Percentiles rank a stretch among this genome's conserved stretches.
phyloP scores from a whole-genome alignment of 495 filamentous ascomycete genomes.

The Hyaloscypha bicolor region DNA sequence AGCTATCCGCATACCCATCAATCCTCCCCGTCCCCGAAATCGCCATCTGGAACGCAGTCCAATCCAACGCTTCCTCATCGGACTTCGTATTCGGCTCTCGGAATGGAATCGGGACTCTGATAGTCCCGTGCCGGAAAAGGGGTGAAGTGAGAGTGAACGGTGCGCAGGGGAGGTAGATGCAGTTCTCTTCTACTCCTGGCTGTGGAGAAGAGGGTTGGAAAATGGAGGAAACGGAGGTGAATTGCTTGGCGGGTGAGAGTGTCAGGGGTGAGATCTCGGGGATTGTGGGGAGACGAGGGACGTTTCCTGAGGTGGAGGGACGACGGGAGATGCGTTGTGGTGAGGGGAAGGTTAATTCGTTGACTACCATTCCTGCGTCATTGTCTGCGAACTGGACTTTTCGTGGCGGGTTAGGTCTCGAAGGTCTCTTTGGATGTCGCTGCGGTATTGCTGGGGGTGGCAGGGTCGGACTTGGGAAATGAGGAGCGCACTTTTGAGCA shows the following conservation, averaged over 20 bases:
- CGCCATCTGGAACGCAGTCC: slow-evolving; percentile 60
- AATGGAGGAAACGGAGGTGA: background rate
- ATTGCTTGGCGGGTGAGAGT: background rate
- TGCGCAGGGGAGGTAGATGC: slow-evolving; percentile 40
- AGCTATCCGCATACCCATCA: background rate
- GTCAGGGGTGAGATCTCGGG: slow-evolving; percentile 41
- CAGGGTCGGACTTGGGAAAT: slow-evolving; percentile 13
- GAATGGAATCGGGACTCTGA: slow-evolving; percentile 37
- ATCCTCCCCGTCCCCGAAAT: slow-evolving; percentile 43
- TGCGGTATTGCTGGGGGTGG: slow-evolving; percentile 22
- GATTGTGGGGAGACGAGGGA: slow-evolving; percentile 45
- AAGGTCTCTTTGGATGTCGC: background rate
- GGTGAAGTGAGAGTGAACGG: slow-evolving; percentile 45
- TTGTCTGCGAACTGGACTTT: background rate
- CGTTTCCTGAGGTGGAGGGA: slow-evolving; percentile 5
- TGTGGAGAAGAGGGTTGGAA: background rate
- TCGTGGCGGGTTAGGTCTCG: background rate
- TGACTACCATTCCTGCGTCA: slow-evolving; percentile 17
- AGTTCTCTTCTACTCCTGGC: slow-evolving; percentile 1
- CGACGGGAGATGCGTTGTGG: slow-evolving; percentile 33
- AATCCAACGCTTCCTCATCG: slow-evolving; percentile 44
- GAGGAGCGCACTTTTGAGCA: background rate
- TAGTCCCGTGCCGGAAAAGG: slow-evolving; percentile 49
- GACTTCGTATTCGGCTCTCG: background rate
- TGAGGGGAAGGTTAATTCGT: slow-evolving; percentile 33